Evolutionary conservation across 352 stramenopile genomes (phyloP).

Genomic region (Globisporangium emineosum): DNA sequence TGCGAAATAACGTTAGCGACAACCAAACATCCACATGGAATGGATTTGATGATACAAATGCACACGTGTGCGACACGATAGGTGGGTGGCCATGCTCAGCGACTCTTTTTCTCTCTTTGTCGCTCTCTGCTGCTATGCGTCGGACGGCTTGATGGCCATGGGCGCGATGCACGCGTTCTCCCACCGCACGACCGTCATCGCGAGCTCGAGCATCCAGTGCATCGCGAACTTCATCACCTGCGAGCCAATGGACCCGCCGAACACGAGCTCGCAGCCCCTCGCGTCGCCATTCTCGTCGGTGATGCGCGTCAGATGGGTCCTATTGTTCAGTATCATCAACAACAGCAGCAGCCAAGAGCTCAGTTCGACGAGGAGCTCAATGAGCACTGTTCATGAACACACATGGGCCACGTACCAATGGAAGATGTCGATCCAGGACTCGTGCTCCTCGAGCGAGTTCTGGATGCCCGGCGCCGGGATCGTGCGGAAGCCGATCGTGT

Average conservation of each 20-base stretch:
- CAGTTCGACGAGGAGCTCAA: neutral
- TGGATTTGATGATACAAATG: neutral
- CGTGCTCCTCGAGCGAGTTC: slow-evolving; percentile 39
- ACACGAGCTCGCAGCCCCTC: slow-evolving; percentile 36
- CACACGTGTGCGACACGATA: neutral
- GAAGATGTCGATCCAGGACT: slow-evolving; percentile 66
- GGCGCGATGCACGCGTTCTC: slow-evolving; percentile 56
- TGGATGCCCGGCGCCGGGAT: slow-evolving; percentile 50
- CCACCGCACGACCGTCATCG: slow-evolving; percentile 69
- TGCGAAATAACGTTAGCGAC: neutral
- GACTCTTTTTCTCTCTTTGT: neutral
- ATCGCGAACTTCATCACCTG: slow-evolving; percentile 56
- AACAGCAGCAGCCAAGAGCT: neutral
- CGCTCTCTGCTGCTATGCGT: neutral
- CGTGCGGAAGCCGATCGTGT: slow-evolving; percentile 66
- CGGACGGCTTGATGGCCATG: slow-evolving; percentile 37
- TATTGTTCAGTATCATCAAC: slow-evolving; percentile 9
- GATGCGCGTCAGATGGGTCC: slow-evolving; percentile 35
- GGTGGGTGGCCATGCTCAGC: neutral
- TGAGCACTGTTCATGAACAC: neutral
- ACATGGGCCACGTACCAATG: slow-evolving; percentile 36
- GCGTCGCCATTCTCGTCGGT: slow-evolving; percentile 20
- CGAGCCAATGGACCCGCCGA: slow-evolving; percentile 54
- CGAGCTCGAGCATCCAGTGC: slow-evolving; percentile 79
- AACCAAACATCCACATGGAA: neutral